Base-by-base conservation (phyloP, 768 basidiomycete species). In the Trametes villosa region DNA sequence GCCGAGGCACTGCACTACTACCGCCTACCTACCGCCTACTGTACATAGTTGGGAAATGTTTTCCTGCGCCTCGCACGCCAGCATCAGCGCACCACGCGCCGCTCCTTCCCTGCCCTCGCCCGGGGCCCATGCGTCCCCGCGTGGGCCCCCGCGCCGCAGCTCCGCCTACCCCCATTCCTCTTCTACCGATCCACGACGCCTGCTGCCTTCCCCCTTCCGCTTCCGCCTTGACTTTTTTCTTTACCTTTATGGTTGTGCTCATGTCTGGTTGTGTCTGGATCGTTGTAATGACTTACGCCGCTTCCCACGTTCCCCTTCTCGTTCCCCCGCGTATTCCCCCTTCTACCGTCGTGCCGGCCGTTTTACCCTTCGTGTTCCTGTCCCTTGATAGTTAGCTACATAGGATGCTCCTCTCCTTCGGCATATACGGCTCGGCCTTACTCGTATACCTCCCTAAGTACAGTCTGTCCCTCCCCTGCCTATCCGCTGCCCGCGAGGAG, bases 241-340 rank as follows among this genome's bases (percentile, higher is more conserved):
- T 51, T 59, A 24, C 48, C 34, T 50, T 59, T 20, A 58, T 63
- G 62, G 55, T 63, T 63, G 62, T 63, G 62, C 62, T 63, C 62
- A 57, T 62, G 62, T 58, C 62, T 59, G 46, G 62, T 54, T 54
- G 62, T 63, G 62, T 63, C 61, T 46, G 62, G 57, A 58, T 55
- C 53, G 57, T 50, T 63, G 56, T 63, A 62, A 53, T 40, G 30
- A 59, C 31, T 48, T 46, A n/a, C 17, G 17, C 46, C 27, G 46
- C 53, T 9, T 48, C 17, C 46, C 34, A 44, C 51, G 56, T 41
- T 47, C 31, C 45, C 22, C 42, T 18, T 26, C 33, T 38, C 29
- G 27, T 34, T 20, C 29, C 46, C 42, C 42, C 24, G 13, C 41
- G 9, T 9, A 9, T 9, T 5, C 52, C 42, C 9, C 24, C 29